These are phyloP conservation scores for Hippophae tibetana DNA, from an alignment of 306 rosid genomes.

Conservation along the genomic window DNA sequence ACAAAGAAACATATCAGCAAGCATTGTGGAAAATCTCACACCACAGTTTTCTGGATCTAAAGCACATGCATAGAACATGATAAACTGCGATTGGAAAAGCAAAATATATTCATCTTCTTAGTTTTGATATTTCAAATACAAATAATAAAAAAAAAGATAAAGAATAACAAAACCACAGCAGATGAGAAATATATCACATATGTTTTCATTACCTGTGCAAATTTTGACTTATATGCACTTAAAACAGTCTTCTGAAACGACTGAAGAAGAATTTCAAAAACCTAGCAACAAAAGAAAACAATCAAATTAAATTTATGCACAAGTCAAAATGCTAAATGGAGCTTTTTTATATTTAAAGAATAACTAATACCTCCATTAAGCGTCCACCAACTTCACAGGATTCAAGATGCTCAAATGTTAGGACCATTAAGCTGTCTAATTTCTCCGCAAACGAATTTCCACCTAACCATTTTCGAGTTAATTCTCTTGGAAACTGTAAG, in stretches of 20 bases:
- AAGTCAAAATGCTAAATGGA: background rate
- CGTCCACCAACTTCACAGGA: constrained; percentile 66
- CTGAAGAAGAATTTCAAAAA: constrained; percentile 47
- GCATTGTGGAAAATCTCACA: constrained; percentile 48
- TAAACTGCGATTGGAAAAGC: constrained; percentile 49
- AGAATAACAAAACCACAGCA: background rate
- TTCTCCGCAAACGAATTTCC: constrained; percentile 45
- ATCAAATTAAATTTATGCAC: background rate
- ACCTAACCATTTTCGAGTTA: constrained; percentile 29
- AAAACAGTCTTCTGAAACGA: constrained; percentile 69
- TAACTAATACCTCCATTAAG: constrained; percentile 47
- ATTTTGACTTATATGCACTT: constrained; percentile 75
- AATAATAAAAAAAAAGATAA: constrained; percentile 1
- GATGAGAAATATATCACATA: background rate
- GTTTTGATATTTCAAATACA: background rate
- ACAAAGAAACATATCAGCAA: constrained; percentile 37
- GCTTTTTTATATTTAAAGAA: background rate
- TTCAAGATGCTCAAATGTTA: constrained; percentile 75
- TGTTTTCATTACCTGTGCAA: constrained; percentile 55
- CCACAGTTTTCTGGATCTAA: constrained; percentile 77
- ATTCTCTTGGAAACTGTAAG: constrained; percentile 49
- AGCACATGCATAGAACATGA: constrained; percentile 78
- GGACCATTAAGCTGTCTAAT: constrained; percentile 66
- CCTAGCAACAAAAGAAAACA: constrained; percentile 31
- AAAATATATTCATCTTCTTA: constrained; percentile 8